Percentiles rank a stretch among this genome's conserved stretches.
Evolutionary conservation across 176 grass and related monocot species (phyloP).

Genomic region (Phragmites australis): DNA sequence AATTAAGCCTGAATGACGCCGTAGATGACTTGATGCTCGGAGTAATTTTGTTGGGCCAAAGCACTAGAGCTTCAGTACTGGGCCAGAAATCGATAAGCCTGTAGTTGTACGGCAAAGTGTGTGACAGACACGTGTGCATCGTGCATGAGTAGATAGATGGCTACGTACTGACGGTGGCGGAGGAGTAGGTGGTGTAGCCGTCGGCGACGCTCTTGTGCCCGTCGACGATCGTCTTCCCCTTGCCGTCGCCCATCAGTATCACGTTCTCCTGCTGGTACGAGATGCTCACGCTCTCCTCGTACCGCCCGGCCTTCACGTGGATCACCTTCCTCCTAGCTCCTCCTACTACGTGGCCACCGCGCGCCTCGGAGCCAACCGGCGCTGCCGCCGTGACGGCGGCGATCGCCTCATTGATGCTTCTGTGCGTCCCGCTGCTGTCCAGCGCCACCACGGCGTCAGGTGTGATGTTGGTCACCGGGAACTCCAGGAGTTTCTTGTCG

Average conservation of each 20-base stretch:
- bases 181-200: constrained; percentile 59
- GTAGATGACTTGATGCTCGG: too few relatives aligned
- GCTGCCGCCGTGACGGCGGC: constrained; percentile 38
- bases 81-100: too few relatives aligned
- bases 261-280: constrained; percentile 54
- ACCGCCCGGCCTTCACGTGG: constrained; percentile 74
- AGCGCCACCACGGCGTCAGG: constrained; percentile 78
- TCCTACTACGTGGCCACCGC: neutral
- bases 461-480: constrained; percentile 25
- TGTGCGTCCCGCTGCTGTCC: constrained; percentile 81
- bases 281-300: constrained; percentile 67
- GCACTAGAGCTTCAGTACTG: too few relatives aligned
- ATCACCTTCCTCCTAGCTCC: constrained; percentile 57
- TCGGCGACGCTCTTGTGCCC: constrained; percentile 47
- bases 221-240: constrained; percentile 75
- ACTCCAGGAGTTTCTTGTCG: constrained; percentile 54
- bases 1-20: too few relatives aligned
- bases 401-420: constrained; percentile 72
- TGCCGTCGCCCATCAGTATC: constrained; percentile 83
- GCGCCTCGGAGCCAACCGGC: neutral
- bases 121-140: too few relatives aligned
- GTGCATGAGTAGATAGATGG: neutral
- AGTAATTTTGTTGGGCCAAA: too few relatives aligned
- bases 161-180: constrained; percentile 76
- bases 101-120: too few relatives aligned